Conservation (phyloP, 306 rosid genomes). For the Datisca glomerata region DNA sequence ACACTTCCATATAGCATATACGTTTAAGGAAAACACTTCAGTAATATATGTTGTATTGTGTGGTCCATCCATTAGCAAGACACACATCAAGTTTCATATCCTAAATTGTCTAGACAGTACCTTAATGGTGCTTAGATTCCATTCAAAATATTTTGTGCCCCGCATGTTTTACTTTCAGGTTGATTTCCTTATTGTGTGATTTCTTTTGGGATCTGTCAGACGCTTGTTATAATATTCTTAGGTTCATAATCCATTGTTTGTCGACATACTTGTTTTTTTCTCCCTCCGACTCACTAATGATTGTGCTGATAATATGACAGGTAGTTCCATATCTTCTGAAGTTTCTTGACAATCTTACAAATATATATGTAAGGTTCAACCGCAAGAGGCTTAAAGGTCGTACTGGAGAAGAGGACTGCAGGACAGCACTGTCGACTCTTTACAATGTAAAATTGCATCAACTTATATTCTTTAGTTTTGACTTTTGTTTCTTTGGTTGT, state of each 20-base stretch:
- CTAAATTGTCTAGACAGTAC: too few species aligned
- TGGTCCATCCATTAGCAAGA: too few species aligned
- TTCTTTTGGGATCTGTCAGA: too few species aligned
- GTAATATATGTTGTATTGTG: too few species aligned
- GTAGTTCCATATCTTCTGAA: conserved; percentile 94
- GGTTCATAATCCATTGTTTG: neutral
- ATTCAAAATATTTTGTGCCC: too few species aligned
- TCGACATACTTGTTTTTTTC: neutral
- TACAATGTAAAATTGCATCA: conserved; percentile 41
- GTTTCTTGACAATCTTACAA: conserved; percentile 92
- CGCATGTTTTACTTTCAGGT: neutral
- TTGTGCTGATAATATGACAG: conserved; percentile 19
- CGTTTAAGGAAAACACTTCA: too few species aligned
- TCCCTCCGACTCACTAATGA: neutral
- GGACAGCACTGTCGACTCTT: conserved; percentile 87
- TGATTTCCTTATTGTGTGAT: neutral
- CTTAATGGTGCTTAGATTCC: too few species aligned
- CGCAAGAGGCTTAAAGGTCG: conserved; percentile 99
- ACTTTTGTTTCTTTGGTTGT: too few species aligned
- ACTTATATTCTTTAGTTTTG: neutral
- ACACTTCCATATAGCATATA: too few species aligned
- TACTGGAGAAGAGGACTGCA: conserved; percentile 87
- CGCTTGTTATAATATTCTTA: too few species aligned
- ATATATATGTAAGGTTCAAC: conserved; percentile 87
- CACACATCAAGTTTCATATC: too few species aligned